Conservation (phyloP, 225 moss, liverwort and hornwort species). For the Marchantia polymorpha region DNA sequence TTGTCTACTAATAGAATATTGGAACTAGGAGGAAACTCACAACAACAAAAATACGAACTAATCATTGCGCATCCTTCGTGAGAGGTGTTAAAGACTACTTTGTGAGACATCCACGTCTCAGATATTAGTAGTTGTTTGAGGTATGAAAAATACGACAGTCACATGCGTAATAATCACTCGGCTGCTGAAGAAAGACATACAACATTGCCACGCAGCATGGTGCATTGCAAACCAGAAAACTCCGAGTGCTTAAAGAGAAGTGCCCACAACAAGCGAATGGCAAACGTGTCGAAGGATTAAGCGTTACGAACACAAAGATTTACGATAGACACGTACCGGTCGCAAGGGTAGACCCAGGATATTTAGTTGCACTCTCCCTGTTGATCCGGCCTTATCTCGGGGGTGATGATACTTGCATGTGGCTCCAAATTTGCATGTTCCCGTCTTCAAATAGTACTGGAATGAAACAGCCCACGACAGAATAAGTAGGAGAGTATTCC, state of each 20-base stretch:
- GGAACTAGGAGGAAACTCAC: background rate
- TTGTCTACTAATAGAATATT: background rate
- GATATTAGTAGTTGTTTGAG: background rate
- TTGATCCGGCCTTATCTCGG: conserved; percentile 94
- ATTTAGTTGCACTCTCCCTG: conserved; percentile 95
- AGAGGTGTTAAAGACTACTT: background rate
- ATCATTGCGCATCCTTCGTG: background rate
- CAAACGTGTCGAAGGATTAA: background rate
- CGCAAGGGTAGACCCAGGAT: conserved; percentile 89
- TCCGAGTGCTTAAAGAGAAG: too few relatives aligned
- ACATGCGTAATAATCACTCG: background rate
- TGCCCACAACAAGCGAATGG: background rate
- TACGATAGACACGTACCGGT: conserved; percentile 48
- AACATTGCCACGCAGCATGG: too few relatives aligned
- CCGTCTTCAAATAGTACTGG: conserved; percentile 98
- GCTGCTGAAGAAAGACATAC: background rate
- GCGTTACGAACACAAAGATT: background rate
- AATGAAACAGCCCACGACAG: conserved; percentile 5
- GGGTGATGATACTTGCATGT: conserved; percentile 99
- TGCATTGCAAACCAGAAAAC: too few relatives aligned
- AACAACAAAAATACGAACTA: background rate
- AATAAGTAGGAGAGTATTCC: background rate
- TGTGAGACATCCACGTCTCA: background rate
- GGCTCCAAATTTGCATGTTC: conserved; percentile 98
- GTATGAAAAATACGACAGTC: background rate